Base-by-base conservation (phyloP, 768 basidiomycete species). In the Leccinum pellstonianum region DNA sequence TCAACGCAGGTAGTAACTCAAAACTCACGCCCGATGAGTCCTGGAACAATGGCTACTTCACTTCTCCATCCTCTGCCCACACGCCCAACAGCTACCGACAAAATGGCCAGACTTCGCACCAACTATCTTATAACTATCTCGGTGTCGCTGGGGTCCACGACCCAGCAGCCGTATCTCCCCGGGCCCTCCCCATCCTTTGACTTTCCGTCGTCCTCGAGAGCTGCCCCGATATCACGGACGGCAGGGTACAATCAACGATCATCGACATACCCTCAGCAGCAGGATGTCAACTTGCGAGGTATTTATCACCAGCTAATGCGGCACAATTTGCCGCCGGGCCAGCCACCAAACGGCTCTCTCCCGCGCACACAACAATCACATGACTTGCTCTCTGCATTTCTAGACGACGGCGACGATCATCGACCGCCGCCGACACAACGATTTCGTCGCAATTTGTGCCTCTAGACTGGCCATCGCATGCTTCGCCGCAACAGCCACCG, bases 241-340 rank as follows among this genome's bases (percentile, higher is more conserved):
- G 27, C 56, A n/a, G 63, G 61, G 19, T 73, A 75, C 47, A 66
- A 41, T 46, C 64, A 66, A 52, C 72, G 73, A 29, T 59, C 71
- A 6, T 62, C 69, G 14, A 31, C 60, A 52, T 73, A 72, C 55
- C 60, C 70, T 12, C 69, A 73, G 29, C 66, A 67, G n/a, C 72
- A 68, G 58, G 71, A 72, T 41, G 17, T 66, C 15, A 73, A 72
- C 41, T 17, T 73, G 10, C 73, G 70, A 52, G 71, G 71, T 59
- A 65, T 72, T 7, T 72, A 74, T 57, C 66, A 74, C 21, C 68
- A 67, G n/a, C 21, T 71, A 23, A 73, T 68, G 61, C 70, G 71
- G 54, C n/a, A n/a, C n/a, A n/a, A n/a, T n/a, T n/a, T n/a, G n/a
- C n/a, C n/a, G n/a, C n/a, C n/a, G n/a, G n/a, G n/a, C n/a, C n/a